Evolutionary conservation across 495 filamentous ascomycete genomes (phyloP).

Genomic region (Penicillium pulvis): DNA sequence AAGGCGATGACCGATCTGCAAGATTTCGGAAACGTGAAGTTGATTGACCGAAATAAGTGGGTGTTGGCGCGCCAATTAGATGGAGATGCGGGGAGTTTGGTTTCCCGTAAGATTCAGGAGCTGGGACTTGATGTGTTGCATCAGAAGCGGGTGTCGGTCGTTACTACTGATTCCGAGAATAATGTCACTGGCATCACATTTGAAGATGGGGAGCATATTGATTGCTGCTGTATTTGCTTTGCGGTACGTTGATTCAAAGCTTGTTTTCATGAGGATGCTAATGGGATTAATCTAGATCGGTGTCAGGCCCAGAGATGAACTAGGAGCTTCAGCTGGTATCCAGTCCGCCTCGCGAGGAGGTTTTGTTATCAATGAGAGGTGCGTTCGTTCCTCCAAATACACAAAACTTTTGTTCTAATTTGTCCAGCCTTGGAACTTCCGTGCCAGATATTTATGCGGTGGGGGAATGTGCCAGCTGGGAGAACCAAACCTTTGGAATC

Average conservation of each 20-base stretch:
- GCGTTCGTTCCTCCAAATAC: neutral
- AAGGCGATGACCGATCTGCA: slow-evolving; percentile 93
- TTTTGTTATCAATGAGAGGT: slow-evolving; percentile 71
- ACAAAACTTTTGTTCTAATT: neutral
- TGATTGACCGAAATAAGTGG: slow-evolving; percentile 91
- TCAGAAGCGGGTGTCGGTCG: slow-evolving; percentile 72
- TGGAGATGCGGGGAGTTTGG: slow-evolving; percentile 78
- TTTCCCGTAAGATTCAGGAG: slow-evolving; percentile 77
- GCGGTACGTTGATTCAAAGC: slow-evolving; percentile 54
- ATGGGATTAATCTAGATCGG: slow-evolving; percentile 57
- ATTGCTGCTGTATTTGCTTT: slow-evolving; percentile 87
- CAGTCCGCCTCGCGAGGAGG: slow-evolving; percentile 74
- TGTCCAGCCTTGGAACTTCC: slow-evolving; percentile 68
- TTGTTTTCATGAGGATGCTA: neutral
- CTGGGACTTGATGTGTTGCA: slow-evolving; percentile 85
- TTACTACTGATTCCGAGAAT: slow-evolving; percentile 68
- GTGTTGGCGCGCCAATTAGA: slow-evolving; percentile 87
- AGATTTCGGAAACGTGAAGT: slow-evolving; percentile 73
- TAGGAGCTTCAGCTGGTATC: slow-evolving; percentile 72
- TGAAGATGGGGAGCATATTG: slow-evolving; percentile 81
- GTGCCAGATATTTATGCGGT: slow-evolving; percentile 81
- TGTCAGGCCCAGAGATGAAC: slow-evolving; percentile 79
- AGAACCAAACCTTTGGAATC: slow-evolving; percentile 89
- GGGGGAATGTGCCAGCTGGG: slow-evolving; percentile 94
- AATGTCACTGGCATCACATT: slow-evolving; percentile 76